Evolutionary conservation across 768 basidiomycete genomes (phyloP), one percentile per base, ranked within the genome.

Genomic region (Austroboletus eburneus): DNA sequence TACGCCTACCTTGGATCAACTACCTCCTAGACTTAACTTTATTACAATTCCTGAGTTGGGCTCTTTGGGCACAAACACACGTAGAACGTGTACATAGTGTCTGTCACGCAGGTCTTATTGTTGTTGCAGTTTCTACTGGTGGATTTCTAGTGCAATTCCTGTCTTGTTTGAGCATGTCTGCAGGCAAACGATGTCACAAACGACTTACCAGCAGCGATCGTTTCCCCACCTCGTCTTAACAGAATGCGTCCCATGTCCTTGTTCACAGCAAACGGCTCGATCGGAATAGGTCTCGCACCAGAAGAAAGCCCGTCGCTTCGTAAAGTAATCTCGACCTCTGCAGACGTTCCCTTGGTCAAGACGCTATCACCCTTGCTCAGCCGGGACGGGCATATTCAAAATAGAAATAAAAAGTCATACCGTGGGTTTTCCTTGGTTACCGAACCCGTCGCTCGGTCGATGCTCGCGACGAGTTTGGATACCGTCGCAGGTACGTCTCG

Each of bases 181-280:
- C 3, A 17, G 38, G 20, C 2, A 17, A 12, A 14, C 17, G 9
- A 20, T n/a, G 4, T 20, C n/a, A 18, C 2, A 4, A 10, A 44
- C 29, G 17, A 45, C 73, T 42, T 55, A 85, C 93, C 94, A 37
- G 94, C 94, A 32, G 84, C 91, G 49, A 99, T 87, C 0, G 96
- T 97, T 70, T 97, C 94, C 1, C 96, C 96, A 24, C 81, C 83
- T 44, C 95, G 72, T 36, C 96, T 73, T 48, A 99, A 72, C 52
- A 99, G 62, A 42, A 99, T 78, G 39, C 96, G 72, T 0, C 96
- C 96, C 96, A 98, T 96, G 45, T 94, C 90, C 67, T 98, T 99
- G 69, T 94, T 98, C 7, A 70, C 69, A 1, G 81, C 67, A 55
- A 96, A 95, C 2, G 88, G 77, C 62, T 98, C 96, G 14, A 98